phyloP scores from a whole-genome alignment of 2,329 filamentous ascomycete genomes.

The Penicillium thymicola region DNA sequence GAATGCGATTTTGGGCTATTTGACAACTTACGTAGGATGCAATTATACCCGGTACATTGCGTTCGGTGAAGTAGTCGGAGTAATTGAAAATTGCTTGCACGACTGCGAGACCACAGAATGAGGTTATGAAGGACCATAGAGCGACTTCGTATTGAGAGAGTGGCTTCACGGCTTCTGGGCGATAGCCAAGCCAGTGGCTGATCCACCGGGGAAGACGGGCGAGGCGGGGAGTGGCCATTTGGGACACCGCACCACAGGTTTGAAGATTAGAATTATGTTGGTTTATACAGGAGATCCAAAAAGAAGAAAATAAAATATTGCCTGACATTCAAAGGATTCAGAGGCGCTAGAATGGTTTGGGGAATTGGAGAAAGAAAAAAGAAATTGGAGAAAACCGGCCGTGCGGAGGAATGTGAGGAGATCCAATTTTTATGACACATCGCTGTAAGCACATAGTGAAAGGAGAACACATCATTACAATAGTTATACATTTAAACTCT shows the following conservation, averaged over 20 bases:
- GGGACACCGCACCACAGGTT: too few species aligned
- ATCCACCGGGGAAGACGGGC: slow-evolving; percentile 26
- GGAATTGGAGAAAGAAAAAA: background rate
- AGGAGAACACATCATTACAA: background rate
- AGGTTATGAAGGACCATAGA: slow-evolving; percentile 28
- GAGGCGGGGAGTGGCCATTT: slow-evolving; percentile 21
- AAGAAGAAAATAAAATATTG: background rate
- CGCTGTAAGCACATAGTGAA: background rate
- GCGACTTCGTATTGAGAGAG: slow-evolving; percentile 22
- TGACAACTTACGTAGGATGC: slow-evolving; percentile 26
- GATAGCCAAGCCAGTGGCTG: slow-evolving; percentile 31
- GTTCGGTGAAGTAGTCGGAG: slow-evolving; percentile 24
- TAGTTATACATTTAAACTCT: background rate
- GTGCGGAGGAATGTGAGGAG: slow-evolving; percentile 8
- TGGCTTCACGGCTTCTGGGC: slow-evolving; percentile 22
- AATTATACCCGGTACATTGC: slow-evolving; percentile 27
- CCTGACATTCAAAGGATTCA: background rate
- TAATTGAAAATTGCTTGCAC: slow-evolving; percentile 28
- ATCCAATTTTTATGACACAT: slow-evolving; percentile 5
- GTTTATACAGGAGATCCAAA: background rate
- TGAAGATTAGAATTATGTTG: background rate
- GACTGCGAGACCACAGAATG: slow-evolving; percentile 27
- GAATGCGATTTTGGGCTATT: background rate
- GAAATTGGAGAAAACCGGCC: slow-evolving; percentile 9
- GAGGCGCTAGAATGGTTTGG: background rate